These are phyloP conservation scores for Gymnopilus junonius DNA, from an alignment of 768 basidiomycete genomes.

Conservation along the genomic window DNA sequence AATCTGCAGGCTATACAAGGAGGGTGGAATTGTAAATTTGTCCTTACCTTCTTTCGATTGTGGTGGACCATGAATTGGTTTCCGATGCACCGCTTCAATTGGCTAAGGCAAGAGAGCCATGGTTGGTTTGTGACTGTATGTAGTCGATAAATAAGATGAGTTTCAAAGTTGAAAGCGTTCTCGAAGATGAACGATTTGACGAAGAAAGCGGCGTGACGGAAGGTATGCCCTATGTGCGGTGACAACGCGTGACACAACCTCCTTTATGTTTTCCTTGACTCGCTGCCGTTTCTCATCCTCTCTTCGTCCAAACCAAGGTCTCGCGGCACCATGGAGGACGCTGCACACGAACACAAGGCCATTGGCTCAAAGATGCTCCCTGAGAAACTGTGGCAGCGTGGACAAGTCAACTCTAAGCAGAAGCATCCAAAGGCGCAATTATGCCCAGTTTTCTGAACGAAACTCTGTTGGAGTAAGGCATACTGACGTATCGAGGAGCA, in stretches of 20 bases:
- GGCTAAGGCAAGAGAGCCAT: too few relatives aligned
- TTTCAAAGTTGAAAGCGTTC: neutral
- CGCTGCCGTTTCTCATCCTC: constrained; percentile 11
- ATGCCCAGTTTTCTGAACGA: constrained; percentile 35
- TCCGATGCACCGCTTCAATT: too few relatives aligned
- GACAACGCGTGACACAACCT: constrained; percentile 14
- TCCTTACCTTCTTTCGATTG: too few relatives aligned
- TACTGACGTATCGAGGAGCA: neutral
- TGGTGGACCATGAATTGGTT: too few relatives aligned
- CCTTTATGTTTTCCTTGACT: constrained; percentile 19
- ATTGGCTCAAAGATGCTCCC: neutral
- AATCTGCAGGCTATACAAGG: too few relatives aligned
- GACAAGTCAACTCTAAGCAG: neutral
- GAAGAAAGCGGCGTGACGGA: neutral
- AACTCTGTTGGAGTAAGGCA: constrained; percentile 38
- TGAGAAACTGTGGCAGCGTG: neutral
- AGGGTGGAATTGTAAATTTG: too few relatives aligned
- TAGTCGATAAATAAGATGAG: neutral
- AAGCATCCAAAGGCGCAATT: constrained; percentile 22
- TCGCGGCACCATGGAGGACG: constrained; percentile 14
- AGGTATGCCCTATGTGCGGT: neutral
- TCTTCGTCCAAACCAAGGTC: constrained; percentile 4
- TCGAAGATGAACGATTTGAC: neutral
- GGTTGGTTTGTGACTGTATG: too few relatives aligned
- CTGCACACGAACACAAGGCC: constrained; percentile 5